Evolutionary conservation across 768 basidiomycete species (phyloP), one percentile per base, ranked within the genome.

Genomic region (Lactarius hengduanensis): DNA sequence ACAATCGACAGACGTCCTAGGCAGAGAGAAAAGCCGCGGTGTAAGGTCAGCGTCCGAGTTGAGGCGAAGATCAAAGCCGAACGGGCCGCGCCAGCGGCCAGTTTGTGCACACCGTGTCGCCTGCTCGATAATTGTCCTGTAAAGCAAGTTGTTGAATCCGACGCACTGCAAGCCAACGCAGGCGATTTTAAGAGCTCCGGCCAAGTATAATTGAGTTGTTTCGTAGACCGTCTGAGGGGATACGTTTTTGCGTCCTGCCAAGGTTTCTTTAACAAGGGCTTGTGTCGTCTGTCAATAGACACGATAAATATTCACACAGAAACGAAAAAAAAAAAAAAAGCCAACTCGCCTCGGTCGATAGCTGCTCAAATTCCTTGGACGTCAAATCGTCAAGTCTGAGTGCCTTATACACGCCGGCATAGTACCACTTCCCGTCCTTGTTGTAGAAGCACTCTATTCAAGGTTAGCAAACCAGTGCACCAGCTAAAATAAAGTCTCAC

Each of bases 371-470:
- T 73, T 92, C 91, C 62, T 84, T 84, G 9, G 80, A 76, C 0
- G 85, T 84, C 16, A 92, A 77, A 64, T 89, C 84, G 32, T 85
- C 86, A 58, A 92, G 80, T 61, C 80, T 77, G 73, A 92, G 85
- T 1, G 83, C 83, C 62, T 81, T 84, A 76, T 92, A 92, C 4
- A 84, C 81, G n/a, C 91, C 91, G 15, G 91, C 90, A 67, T 92
- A 92, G 73, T 92, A 92, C 89, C 89, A 92, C 66, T 84, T 83
- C 9, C 87, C 88, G 63, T 91, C 89, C 74, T 86, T 91, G 75
- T 86, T 88, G 71, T 86, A 92, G 75, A 92, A 92, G 69, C 89
- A 92, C 72, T 92, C 91, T 91, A 64, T 18, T 22, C 54, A n/a
- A 40, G 41, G 56, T 64, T 26, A 45, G 41, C 41, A 40, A 61